Base-by-base conservation (phyloP, 2,329 filamentous ascomycete species). In the Domatiomyces globalis region DNA sequence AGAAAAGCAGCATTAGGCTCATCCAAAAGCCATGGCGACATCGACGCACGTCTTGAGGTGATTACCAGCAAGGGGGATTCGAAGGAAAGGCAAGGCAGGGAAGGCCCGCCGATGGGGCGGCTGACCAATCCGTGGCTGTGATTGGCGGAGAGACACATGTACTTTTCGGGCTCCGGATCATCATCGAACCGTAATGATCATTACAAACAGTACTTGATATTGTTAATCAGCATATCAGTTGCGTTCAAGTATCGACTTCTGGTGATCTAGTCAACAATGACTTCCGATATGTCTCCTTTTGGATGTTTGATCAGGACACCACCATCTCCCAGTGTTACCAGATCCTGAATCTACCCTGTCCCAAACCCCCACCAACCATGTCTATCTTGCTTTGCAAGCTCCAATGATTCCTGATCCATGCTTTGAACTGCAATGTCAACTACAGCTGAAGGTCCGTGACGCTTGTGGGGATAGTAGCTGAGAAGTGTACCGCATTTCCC, bases 401-500 rank as follows among this genome's bases (percentile, higher is more conserved):
- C 52, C 10, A 61, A 20, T 46, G 45, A 53, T 29, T 60, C 56
- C 6, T 49, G 46, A 51, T 63, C 61, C 22, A 63, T 50, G 17
- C 59, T 63, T 17, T 61, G 61, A 12, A 60, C 49, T 4, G 57
- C 55, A 39, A 64, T 45, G 51, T 63, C 62, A 46, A 61, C 52
- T 20, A 54, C 50, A 22, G 52, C 53, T 33, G 25, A 33, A 39
- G 46, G 55, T 45, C 49, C 57, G 46, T 49, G 48, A 22, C 45
- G 46, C 33, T 48, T 33, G 43, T 53, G 50, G 27, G 25, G 45
- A 27, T 51, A 18, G 49, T 56, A 59, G 1, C 58, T 60, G 19
- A 64, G 47, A 52, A 58, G 56, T 2, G 63, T 65, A 0, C 63
- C 63, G 50, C 62, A 65, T 9, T 51, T 55, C 12, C 57, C 57